A percentile compares a stretch with the other conserved stretches of the same genome.
phyloP scores from a whole-genome alignment of 2,329 filamentous ascomycete species.

The Microascus cirrosus region DNA sequence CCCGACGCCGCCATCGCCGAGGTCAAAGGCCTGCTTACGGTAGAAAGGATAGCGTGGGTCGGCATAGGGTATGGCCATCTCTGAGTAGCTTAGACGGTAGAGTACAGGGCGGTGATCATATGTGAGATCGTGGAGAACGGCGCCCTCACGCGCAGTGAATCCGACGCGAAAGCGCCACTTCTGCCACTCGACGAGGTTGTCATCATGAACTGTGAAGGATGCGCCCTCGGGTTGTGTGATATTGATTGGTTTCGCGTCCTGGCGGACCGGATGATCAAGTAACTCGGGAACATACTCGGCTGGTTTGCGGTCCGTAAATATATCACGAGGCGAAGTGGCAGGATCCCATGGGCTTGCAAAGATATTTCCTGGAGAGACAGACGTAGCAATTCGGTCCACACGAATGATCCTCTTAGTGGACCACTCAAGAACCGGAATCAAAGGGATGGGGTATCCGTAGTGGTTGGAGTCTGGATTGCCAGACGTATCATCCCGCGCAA shows the following conservation, averaged over 20 bases:
- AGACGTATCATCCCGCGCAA: constrained; percentile 28
- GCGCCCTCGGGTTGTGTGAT: constrained; percentile 60
- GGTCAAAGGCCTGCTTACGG: constrained; percentile 61
- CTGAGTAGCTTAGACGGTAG: constrained; percentile 55
- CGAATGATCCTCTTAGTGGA: constrained; percentile 41
- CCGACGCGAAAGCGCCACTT: constrained; percentile 60
- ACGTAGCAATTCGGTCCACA: constrained; percentile 44
- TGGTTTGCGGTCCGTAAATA: constrained; percentile 27
- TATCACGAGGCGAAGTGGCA: constrained; percentile 22
- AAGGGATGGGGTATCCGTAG: constrained; percentile 49
- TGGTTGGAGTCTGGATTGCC: constrained; percentile 47
- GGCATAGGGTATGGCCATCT: constrained; percentile 61
- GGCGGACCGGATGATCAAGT: constrained; percentile 30
- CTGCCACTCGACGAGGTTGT: constrained; percentile 46
- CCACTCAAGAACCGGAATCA: constrained; percentile 48
- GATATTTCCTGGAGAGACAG: constrained; percentile 27
- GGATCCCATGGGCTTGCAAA: not conserved
- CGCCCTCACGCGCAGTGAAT: constrained; percentile 60
- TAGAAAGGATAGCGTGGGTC: constrained; percentile 56
- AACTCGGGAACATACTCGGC: constrained; percentile 41
- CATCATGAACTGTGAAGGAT: constrained; percentile 45
- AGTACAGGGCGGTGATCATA: constrained; percentile 56
- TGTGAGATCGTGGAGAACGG: constrained; percentile 57
- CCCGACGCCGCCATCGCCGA: constrained; percentile 59
- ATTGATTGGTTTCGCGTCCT: constrained; percentile 57